Conservation (phyloP, 2,329 filamentous ascomycete species). For the Lachnellula cervina region DNA sequence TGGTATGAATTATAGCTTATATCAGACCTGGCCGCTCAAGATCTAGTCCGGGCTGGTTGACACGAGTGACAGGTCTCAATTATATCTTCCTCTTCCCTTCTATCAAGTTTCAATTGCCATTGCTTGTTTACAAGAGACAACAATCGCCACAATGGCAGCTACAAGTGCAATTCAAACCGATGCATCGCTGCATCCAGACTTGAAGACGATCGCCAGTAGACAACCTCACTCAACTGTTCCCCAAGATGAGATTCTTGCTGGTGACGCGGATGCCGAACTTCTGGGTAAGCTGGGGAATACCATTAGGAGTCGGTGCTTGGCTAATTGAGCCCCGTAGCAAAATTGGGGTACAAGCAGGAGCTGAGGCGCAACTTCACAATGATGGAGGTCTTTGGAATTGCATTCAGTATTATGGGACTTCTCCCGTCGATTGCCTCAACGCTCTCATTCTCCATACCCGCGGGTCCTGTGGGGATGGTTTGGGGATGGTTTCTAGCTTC, state of each 20-base stretch:
- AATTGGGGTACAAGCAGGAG: conserved; percentile 48
- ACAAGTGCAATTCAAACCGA: neutral
- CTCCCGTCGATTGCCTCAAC: conserved; percentile 57
- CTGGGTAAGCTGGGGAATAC: conserved; percentile 20
- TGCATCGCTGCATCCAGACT: conserved; percentile 8
- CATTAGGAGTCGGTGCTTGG: neutral
- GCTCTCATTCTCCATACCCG: conserved; percentile 52
- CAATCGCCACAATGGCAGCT: conserved; percentile 4
- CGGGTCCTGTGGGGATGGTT: conserved; percentile 56
- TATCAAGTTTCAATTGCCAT: neutral
- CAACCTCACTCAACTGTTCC: conserved; percentile 14
- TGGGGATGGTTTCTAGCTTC: conserved; percentile 59
- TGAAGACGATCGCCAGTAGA: conserved; percentile 22
- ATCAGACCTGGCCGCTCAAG: too few relatives aligned
- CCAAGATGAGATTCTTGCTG: conserved; percentile 20
- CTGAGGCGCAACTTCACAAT: conserved; percentile 56
- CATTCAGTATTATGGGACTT: conserved; percentile 57
- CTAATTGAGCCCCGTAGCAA: conserved; percentile 12
- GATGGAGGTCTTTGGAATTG: conserved; percentile 57
- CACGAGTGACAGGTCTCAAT: neutral
- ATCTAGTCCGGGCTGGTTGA: too few relatives aligned
- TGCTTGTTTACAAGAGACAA: neutral
- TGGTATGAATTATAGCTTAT: neutral
- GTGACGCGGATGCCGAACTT: conserved; percentile 31
- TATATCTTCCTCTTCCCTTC: conserved; percentile 3